phyloP scores from a whole-genome alignment of 805 yeast species.

The Danielozyma ontarioensis region DNA sequence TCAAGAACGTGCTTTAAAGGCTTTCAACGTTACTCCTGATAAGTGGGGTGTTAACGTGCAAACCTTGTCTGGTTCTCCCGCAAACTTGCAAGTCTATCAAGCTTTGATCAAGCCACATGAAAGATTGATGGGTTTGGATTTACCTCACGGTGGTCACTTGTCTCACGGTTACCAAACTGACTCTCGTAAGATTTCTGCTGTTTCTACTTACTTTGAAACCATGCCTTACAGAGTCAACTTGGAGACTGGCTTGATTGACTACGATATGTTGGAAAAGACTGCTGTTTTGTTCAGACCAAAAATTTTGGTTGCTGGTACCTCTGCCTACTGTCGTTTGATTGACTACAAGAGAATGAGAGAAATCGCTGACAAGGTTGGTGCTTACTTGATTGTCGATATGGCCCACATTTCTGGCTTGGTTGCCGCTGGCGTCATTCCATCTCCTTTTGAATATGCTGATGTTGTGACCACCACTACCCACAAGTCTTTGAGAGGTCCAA shows the following conservation, averaged over 20 bases:
- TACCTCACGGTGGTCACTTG: constrained; percentile 98
- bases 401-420: constrained; percentile 96
- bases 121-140: constrained; percentile 93
- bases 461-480: constrained; percentile 97
- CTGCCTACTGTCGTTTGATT: constrained; percentile 88
- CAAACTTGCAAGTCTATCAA: constrained; percentile 87
- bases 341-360: constrained; percentile 88
- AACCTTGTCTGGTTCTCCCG: constrained; percentile 94
- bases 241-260: constrained; percentile 87
- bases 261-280: constrained; percentile 77
- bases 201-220: constrained; percentile 92
- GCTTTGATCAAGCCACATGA: constrained; percentile 87
- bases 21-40: constrained; percentile 68
- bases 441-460: constrained; percentile 91
- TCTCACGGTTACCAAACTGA: constrained; percentile 96
- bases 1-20: constrained; percentile 85
- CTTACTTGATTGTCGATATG: constrained; percentile 91
- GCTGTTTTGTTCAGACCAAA: constrained; percentile 90
- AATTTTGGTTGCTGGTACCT: constrained; percentile 93
- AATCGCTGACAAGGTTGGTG: constrained; percentile 90
- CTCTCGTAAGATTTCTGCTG: constrained; percentile 80
- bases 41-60: constrained; percentile 98
- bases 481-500: constrained; percentile 96
- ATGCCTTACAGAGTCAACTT: constrained; percentile 94
- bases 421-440: constrained; percentile 89